These are phyloP conservation scores for Sporopachydermia lactativora DNA, from an alignment of 805 yeast species.

Conservation along the genomic window DNA sequence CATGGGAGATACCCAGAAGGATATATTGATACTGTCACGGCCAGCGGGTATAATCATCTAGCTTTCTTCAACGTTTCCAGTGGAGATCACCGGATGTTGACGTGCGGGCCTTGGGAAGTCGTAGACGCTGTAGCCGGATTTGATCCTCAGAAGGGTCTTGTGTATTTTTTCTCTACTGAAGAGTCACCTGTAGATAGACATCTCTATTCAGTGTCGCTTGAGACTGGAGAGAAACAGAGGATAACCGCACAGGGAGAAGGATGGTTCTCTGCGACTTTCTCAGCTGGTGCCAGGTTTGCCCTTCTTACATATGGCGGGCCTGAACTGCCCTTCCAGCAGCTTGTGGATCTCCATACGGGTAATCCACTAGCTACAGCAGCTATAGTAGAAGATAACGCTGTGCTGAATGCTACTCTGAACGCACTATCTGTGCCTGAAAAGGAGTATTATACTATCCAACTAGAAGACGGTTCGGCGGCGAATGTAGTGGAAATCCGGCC, in stretches of 20 bases:
- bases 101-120: conserved; percentile 87
- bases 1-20: conserved; percentile 40
- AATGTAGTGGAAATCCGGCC: conserved; percentile 74
- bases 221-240: conserved; percentile 25
- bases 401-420: conserved; percentile 25
- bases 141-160: conserved; percentile 36
- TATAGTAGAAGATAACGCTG: conserved; percentile 32
- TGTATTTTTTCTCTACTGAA: conserved; percentile 42
- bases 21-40: conserved; percentile 66
- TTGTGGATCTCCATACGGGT: conserved; percentile 37
- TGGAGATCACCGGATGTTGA: conserved; percentile 37
- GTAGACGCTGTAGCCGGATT: conserved; percentile 52
- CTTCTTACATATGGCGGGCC: conserved; percentile 71
- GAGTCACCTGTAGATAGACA: conserved; percentile 77
- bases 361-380: conserved; percentile 21
- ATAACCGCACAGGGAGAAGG: conserved; percentile 45
- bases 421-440: background rate
- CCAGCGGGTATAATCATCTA: conserved; percentile 48
- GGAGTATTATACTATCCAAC: background rate
- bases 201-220: conserved; percentile 52
- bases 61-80: conserved; percentile 37
- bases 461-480: conserved; percentile 22
- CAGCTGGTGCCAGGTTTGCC: conserved; percentile 64
- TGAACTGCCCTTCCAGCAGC: conserved; percentile 59
- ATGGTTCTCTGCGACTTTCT: conserved; percentile 59